phyloP scores from a whole-genome alignment of 306 rosid species.

The Medicago arabica region DNA sequence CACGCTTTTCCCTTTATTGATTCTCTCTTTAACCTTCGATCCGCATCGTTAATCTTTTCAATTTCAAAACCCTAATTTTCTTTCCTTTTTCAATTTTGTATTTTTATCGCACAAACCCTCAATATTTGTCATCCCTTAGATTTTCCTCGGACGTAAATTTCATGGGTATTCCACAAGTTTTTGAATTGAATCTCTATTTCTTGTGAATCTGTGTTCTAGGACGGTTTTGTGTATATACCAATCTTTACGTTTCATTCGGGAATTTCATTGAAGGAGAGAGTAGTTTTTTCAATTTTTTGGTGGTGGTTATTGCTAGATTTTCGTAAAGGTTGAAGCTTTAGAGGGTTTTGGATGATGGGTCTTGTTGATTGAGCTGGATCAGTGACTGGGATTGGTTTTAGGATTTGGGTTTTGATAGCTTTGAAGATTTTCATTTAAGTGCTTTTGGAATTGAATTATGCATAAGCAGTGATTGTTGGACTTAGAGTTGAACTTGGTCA shows the following conservation, averaged over 20 bases:
- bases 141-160: conserved; percentile 41
- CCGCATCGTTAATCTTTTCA: conserved; percentile 42
- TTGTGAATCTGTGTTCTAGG: conserved; percentile 32
- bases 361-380: conserved; percentile 64
- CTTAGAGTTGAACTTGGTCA: conserved; percentile 37
- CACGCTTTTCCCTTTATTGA: conserved; percentile 21
- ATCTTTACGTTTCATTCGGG: conserved; percentile 25
- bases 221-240: conserved; percentile 43
- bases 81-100: conserved; percentile 27
- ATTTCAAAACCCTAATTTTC: conserved; percentile 59
- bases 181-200: conserved; percentile 34
- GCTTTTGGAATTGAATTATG: conserved; percentile 36
- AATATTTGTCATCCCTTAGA: conserved; percentile 36
- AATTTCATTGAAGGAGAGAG: conserved; percentile 46
- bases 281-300: conserved; percentile 31
- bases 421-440: conserved; percentile 42
- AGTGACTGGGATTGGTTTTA: conserved; percentile 48
- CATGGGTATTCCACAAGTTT: conserved; percentile 29
- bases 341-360: conserved; percentile 43
- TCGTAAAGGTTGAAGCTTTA: conserved; percentile 42
- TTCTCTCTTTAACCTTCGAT: conserved; percentile 49
- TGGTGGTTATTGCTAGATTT: conserved; percentile 37
- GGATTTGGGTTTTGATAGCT: conserved; percentile 38
- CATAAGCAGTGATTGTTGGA: conserved; percentile 36
- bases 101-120: conserved; percentile 52